phyloP scores from a whole-genome alignment of 2,329 filamentous ascomycete species.

The Colletotrichum destructivum region DNA sequence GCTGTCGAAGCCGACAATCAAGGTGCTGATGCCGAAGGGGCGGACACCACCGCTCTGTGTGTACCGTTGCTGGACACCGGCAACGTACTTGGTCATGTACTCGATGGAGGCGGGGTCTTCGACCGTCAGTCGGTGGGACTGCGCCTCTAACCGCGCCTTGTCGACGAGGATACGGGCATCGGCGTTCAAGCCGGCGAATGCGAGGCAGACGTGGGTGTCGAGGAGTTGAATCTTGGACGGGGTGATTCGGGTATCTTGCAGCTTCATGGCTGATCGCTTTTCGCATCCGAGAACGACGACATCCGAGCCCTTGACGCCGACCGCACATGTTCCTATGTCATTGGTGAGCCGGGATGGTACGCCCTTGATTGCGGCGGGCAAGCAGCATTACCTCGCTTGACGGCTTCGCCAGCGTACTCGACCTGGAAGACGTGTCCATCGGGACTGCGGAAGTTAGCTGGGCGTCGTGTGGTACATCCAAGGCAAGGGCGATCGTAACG shows the following conservation, averaged over 20 bases:
- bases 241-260: conserved; percentile 99
- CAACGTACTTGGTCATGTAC: conserved; percentile 99
- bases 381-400: conserved; percentile 85
- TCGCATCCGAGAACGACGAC: conserved; percentile 98
- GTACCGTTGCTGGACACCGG: conserved; percentile 98
- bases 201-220: conserved; percentile 95
- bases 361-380: conserved; percentile 34
- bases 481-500: conserved; percentile 47
- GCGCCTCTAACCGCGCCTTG: conserved; percentile 96
- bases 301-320: conserved; percentile 94
- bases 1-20: conserved; percentile 98
- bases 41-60: conserved; percentile 98
- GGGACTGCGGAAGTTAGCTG: conserved; percentile 78
- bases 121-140: conserved; percentile 96
- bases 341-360: conserved; percentile 46
- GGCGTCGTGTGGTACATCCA: conserved; percentile 30
- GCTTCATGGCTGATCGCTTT: conserved; percentile 99
- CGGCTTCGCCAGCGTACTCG: conserved; percentile 98
- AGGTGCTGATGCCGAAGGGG: conserved; percentile 93
- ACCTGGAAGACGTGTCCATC: conserved; percentile 99
- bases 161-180: conserved; percentile 98
- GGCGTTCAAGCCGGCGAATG: conserved; percentile 97
- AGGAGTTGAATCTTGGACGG: conserved; percentile 98
- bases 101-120: conserved; percentile 98
- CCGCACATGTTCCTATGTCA: conserved; percentile 88